Conservation (phyloP, 441 rosid genomes). For the Arabidopsis hybrid region DNA sequence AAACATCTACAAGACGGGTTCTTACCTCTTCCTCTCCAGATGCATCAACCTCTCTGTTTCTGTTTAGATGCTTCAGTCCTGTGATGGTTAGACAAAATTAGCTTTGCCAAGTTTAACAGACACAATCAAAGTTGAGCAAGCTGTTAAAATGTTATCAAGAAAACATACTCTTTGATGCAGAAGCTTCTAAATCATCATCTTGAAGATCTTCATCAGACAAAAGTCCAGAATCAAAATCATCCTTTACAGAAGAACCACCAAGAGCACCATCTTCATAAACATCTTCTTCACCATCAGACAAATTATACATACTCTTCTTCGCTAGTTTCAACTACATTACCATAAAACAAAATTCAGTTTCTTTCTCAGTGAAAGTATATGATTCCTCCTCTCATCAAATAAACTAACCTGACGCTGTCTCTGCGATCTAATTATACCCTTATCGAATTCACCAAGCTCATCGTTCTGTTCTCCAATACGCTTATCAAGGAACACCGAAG, state of each 20-base stretch:
- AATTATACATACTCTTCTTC: conserved; percentile 76
- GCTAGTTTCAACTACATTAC: conserved; percentile 56
- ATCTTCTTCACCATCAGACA: conserved; percentile 91
- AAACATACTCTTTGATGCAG: conserved; percentile 53
- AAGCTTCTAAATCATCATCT: conserved; percentile 51
- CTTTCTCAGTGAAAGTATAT: neutral
- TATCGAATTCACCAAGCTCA: conserved; percentile 78
- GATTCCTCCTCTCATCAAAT: neutral
- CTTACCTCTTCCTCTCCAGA: conserved; percentile 70
- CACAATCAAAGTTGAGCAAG: neutral
- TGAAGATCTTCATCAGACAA: conserved; percentile 63
- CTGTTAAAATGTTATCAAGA: neutral
- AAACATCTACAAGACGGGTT: neutral
- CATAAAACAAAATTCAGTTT: neutral
- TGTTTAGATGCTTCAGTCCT: conserved; percentile 59
- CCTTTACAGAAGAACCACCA: conserved; percentile 55
- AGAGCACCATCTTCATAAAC: conserved; percentile 55
- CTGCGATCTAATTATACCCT: conserved; percentile 82
- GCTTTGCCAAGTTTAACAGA: neutral
- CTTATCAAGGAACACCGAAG: conserved; percentile 75
- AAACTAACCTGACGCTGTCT: conserved; percentile 77
- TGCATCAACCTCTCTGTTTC: conserved; percentile 39
- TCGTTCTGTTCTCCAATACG: conserved; percentile 82
- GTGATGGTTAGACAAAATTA: conserved; percentile 16
- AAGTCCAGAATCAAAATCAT: conserved; percentile 80